Evolutionary conservation across 768 basidiomycete genomes (phyloP).

Genomic region (Leccinum fibrillosum): DNA sequence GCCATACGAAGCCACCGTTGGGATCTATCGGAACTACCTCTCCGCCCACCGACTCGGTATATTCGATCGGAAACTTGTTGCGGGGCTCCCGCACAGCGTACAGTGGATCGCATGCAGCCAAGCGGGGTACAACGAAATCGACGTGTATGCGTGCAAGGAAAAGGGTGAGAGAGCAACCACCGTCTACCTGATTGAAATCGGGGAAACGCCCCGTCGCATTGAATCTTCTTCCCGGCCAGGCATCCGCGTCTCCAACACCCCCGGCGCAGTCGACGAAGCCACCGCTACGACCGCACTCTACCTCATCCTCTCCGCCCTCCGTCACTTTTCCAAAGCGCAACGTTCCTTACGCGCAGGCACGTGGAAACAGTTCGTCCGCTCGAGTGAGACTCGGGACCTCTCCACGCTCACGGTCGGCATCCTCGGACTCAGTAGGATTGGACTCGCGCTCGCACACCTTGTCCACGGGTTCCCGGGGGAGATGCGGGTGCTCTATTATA

Average conservation of each 20-base stretch:
- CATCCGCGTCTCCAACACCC: constrained; percentile 63
- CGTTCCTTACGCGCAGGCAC: constrained; percentile 43
- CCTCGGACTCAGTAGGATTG: constrained; percentile 76
- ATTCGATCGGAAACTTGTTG: constrained; percentile 52
- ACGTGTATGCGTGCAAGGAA: constrained; percentile 68
- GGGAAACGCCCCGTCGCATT: no score
- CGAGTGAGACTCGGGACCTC: constrained; percentile 56
- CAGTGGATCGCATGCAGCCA: constrained; percentile 88
- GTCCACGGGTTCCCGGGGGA: constrained; percentile 65
- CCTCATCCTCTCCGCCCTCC: constrained; percentile 72
- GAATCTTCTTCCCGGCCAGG: background rate
- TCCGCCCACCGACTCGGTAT: constrained; percentile 43
- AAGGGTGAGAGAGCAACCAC: constrained; percentile 58
- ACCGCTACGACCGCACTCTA: constrained; percentile 88
- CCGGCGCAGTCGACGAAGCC: constrained; percentile 84
- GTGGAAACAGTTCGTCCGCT: constrained; percentile 52
- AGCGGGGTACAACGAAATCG: constrained; percentile 83
- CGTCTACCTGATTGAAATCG: no score
- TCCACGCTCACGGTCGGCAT: constrained; percentile 69
- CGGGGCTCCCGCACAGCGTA: constrained; percentile 57
- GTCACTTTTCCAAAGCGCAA: constrained; percentile 69
- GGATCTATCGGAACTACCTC: constrained; percentile 47
- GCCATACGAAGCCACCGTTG: constrained; percentile 46
- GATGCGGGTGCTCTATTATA: constrained; percentile 87
- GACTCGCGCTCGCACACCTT: constrained; percentile 64